Percentiles rank a stretch among this genome's conserved stretches.
Evolutionary conservation across 805 yeast genomes (phyloP).

Genomic region (Yarrowia sp.): DNA sequence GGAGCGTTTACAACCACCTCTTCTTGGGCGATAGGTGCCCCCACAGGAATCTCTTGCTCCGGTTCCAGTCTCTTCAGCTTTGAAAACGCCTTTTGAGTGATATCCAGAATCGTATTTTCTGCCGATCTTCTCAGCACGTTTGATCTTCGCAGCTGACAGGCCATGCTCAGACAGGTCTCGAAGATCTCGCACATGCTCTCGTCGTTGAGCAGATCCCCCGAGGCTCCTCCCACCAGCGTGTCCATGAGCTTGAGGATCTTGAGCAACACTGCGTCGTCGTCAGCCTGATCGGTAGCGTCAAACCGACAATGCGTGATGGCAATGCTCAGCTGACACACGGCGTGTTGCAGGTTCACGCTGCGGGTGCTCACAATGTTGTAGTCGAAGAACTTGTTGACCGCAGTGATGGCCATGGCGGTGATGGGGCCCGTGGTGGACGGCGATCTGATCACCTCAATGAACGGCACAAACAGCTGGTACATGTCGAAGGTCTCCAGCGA

Average conservation of each 20-base stretch:
- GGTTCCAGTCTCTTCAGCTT: conserved; percentile 65
- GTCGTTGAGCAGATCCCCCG: conserved; percentile 74
- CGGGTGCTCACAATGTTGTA: conserved; percentile 67
- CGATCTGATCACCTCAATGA: conserved; percentile 79
- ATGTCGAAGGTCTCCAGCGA: conserved; percentile 67
- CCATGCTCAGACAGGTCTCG: conserved; percentile 88
- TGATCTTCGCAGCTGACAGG: conserved; percentile 89
- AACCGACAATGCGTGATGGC: conserved; percentile 93
- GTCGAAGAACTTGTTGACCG: conserved; percentile 74
- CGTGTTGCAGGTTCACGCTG: conserved; percentile 62
- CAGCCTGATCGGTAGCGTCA: conserved; percentile 90
- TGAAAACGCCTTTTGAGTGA: conserved; percentile 71
- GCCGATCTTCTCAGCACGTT: conserved; percentile 90
- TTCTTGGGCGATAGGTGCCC: conserved; percentile 47
- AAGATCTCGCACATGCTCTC: conserved; percentile 86
- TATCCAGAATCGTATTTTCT: conserved; percentile 75
- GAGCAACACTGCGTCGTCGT: conserved; percentile 88
- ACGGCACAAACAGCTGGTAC: conserved; percentile 82
- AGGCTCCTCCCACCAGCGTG: conserved; percentile 65
- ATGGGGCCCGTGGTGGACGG: conserved; percentile 86
- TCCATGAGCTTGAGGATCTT: conserved; percentile 82
- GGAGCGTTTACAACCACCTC: conserved; percentile 40
- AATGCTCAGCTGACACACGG: conserved; percentile 69
- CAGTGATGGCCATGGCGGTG: conserved; percentile 78
- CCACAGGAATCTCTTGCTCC: conserved; percentile 51